phyloP scores from a whole-genome alignment of 306 rosid genomes.

The Senna tora region DNA sequence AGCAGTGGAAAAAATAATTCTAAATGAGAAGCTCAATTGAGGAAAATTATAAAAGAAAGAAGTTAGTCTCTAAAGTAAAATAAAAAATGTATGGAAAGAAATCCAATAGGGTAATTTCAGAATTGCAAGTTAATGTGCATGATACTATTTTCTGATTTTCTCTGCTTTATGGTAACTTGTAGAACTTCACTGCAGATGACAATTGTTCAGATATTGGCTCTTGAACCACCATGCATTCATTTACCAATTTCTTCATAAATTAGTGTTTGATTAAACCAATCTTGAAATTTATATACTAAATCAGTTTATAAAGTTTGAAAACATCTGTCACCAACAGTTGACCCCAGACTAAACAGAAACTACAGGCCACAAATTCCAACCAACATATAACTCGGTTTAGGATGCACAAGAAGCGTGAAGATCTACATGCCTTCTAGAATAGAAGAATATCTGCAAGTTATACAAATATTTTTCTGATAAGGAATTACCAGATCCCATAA shows the following conservation, averaged over 20 bases:
- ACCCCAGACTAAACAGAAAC: background rate
- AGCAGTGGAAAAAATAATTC: constrained; percentile 25
- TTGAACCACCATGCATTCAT: background rate
- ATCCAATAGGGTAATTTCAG: background rate
- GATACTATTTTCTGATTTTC: constrained; percentile 15
- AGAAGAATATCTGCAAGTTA: background rate
- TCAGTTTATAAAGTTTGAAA: constrained; percentile 1
- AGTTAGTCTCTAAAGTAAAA: background rate
- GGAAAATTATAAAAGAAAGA: background rate
- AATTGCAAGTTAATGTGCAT: background rate
- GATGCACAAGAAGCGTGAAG: background rate
- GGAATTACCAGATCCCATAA: constrained; percentile 1
- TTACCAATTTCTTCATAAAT: background rate
- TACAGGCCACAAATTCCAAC: constrained; percentile 26
- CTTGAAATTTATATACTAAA: background rate
- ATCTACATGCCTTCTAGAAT: background rate
- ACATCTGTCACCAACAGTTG: constrained; percentile 15
- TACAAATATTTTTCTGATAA: background rate
- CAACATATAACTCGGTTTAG: constrained; percentile 3
- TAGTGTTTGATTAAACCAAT: constrained; percentile 5
- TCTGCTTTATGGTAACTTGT: constrained; percentile 5
- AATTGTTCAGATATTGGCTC: constrained; percentile 15
- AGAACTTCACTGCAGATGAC: constrained; percentile 26
- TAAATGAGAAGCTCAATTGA: background rate
- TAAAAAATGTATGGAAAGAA: background rate